Conservation (phyloP, 768 basidiomycete species). For the Leccinellum rugosiceps region DNA sequence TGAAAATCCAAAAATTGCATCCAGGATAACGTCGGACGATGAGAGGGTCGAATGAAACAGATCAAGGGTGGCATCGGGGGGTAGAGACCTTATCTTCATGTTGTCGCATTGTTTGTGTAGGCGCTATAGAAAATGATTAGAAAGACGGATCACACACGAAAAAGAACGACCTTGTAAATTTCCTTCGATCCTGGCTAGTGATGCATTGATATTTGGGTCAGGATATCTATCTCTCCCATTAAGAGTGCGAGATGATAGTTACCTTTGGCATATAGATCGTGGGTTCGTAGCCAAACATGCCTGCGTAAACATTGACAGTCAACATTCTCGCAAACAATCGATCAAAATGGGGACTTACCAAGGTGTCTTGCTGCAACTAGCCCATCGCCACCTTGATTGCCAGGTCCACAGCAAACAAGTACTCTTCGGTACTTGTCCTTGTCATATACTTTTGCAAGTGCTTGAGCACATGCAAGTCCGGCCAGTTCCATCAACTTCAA, state of each 20-base stretch:
- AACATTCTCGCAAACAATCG: background rate
- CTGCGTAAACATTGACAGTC: conserved; percentile 35
- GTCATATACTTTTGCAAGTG: conserved; percentile 73
- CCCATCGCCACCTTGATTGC: conserved; percentile 97
- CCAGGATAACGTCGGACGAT: conserved; percentile 79
- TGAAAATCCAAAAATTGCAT: conserved; percentile 98
- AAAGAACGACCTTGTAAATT: conserved; percentile 66
- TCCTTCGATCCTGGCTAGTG: conserved; percentile 88
- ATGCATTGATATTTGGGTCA: background rate
- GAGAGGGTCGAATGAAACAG: conserved; percentile 48
- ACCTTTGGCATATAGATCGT: conserved; percentile 95
- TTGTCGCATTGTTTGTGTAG: conserved; percentile 86
- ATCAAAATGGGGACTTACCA: conserved; percentile 41
- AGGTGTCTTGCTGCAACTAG: conserved; percentile 95
- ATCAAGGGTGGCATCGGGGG: conserved; percentile 44
- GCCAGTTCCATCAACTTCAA: conserved; percentile 92
- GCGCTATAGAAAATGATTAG: conserved; percentile 42
- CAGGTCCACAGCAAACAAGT: conserved; percentile 95
- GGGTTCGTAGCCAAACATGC: conserved; percentile 89
- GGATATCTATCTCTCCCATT: background rate
- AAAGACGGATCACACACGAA: background rate
- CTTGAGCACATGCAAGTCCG: conserved; percentile 90
- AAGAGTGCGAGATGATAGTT: background rate
- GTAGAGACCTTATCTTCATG: conserved; percentile 75
- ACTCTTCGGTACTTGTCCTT: conserved; percentile 69